These are phyloP conservation scores for Hypomontagnella monticulosa DNA, from an alignment of 495 filamentous ascomycete species.

Conservation along the genomic window DNA sequence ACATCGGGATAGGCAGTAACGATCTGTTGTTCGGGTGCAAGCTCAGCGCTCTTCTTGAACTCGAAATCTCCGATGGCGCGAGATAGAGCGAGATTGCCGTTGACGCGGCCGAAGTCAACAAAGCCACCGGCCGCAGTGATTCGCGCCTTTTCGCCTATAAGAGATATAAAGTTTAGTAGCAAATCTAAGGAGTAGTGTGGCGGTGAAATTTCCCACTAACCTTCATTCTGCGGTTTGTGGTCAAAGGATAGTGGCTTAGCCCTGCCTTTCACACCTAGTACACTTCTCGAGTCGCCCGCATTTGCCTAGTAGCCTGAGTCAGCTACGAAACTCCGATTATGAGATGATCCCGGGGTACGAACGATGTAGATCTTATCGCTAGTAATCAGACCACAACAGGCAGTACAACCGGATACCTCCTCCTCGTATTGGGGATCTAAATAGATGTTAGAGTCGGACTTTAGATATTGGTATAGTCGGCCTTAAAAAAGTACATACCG, in stretches of 20 bases:
- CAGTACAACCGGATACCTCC: slow-evolving; percentile 97
- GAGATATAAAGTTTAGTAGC: slow-evolving; percentile 27
- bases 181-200: slow-evolving; percentile 1
- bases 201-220: slow-evolving; percentile 55
- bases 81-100: slow-evolving; percentile 97
- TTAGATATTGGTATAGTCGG: neutral
- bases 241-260: slow-evolving; percentile 97
- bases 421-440: slow-evolving; percentile 95
- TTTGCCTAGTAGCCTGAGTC: slow-evolving; percentile 73
- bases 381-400: slow-evolving; percentile 87
- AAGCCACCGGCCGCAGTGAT: slow-evolving; percentile 97
- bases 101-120: slow-evolving; percentile 97
- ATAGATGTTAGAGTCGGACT: slow-evolving; percentile 25
- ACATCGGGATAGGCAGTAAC: slow-evolving; percentile 97
- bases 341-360: slow-evolving; percentile 29
- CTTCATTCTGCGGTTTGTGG: slow-evolving; percentile 98
- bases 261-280: slow-evolving; percentile 93
- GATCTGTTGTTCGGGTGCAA: slow-evolving; percentile 96
- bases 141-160: slow-evolving; percentile 89
- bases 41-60: slow-evolving; percentile 98
- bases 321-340: slow-evolving; percentile 8
- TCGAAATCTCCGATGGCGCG: slow-evolving; percentile 99
- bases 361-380: slow-evolving; percentile 95
- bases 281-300: slow-evolving; percentile 92
- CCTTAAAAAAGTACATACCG: slow-evolving; percentile 65